Evolutionary conservation across 2,329 filamentous ascomycete species (phyloP), one percentile per base, ranked within the genome.

Genomic region (Hymenotorrendiella dingleyae): DNA sequence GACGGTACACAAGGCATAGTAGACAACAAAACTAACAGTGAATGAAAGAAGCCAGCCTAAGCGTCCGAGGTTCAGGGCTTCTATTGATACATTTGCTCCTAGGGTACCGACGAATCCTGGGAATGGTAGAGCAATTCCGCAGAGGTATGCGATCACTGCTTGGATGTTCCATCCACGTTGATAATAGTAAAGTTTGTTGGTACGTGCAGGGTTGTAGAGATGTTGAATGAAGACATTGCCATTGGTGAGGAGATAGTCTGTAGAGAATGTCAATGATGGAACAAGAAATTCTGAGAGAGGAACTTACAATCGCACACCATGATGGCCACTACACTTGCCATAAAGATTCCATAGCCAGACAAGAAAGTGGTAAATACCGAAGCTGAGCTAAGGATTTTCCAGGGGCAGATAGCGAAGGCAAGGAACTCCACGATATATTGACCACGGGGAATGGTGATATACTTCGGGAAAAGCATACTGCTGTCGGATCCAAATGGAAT

Each of bases 41-140:
- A 61, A 61, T 3, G 54, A 59, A 20, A 61, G 43, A 9, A 58
- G 40, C 59, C 58, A 62, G 23, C 59, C 58, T 1, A 62, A 40
- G 30, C 57, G 33, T 35, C 55, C 53, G 12, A 62, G 45, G n/a
- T 57, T 35, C 5, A 46, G 49, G 6, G 61, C 62, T 1, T 52
- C 48, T 5, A 42, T 22, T 29, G 47, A 49, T n/a, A 61, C 56
- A 7, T 33, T 54, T 2, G 54, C 52, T 12, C 58, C 56, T 16
- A 61, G 50, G 6, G 54, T 50, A 24, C 54, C 54, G 12, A 54
- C 33, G 35, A 62, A 58, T 2, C 60, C 60, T 4, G 58, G 55
- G 19, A 62, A 59, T 10, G 53, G 54, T 26, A 63, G 43, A 2
- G 52, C 53, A 12, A 58, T 49, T 10, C 55, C 59, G 17, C 38